A percentile compares a stretch with the other conserved stretches of the same genome.
These are phyloP conservation scores for Venturia aucupariae DNA, from an alignment of 2,329 filamentous ascomycete genomes.

Conservation along the genomic window DNA sequence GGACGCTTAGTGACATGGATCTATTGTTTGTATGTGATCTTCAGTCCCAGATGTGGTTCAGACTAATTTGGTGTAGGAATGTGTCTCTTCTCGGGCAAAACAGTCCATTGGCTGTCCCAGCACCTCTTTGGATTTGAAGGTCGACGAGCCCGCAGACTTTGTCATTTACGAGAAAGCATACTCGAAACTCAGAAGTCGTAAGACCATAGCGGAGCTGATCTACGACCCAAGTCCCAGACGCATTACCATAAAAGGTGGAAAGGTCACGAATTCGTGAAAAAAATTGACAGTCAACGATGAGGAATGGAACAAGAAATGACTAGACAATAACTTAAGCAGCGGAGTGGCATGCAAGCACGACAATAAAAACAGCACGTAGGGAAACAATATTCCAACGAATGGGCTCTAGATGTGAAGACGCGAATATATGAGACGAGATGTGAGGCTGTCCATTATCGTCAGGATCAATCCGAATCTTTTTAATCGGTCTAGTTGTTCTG, in stretches of 20 bases:
- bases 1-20: conserved; percentile 49
- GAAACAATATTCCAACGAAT: neutral
- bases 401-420: neutral
- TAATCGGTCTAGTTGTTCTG: neutral
- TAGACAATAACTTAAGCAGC: neutral
- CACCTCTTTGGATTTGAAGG: conserved; percentile 23
- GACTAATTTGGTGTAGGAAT: conserved; percentile 28
- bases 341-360: neutral
- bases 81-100: conserved; percentile 39
- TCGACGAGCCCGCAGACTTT: conserved; percentile 34
- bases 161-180: conserved; percentile 32
- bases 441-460: neutral
- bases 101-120: conserved; percentile 30
- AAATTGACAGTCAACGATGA: too few species aligned
- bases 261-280: conserved; percentile 9
- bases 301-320: neutral
- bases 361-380: neutral
- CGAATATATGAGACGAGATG: neutral
- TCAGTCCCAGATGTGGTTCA: neutral
- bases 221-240: conserved; percentile 26
- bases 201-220: conserved; percentile 34
- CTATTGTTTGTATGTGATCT: conserved; percentile 44
- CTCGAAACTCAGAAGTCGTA: conserved; percentile 32
- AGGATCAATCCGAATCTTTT: neutral
- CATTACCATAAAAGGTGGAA: conserved; percentile 10